Percentiles rank a stretch among this genome's conserved stretches.
Conservation (phyloP, 768 basidiomycete genomes). For the Chiua virens region DNA sequence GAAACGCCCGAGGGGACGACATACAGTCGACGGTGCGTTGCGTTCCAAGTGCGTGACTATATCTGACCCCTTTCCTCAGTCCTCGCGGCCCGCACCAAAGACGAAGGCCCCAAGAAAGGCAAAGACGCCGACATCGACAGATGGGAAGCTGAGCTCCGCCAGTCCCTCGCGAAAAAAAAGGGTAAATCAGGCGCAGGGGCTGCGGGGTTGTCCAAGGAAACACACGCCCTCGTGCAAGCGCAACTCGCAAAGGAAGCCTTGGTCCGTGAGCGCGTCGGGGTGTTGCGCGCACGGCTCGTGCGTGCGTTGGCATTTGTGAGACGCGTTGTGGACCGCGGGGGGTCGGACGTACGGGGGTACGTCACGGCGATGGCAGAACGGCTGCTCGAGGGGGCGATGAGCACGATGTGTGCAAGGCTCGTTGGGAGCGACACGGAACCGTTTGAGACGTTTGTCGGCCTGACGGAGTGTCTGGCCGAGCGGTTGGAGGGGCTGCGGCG, state of each 20-base stretch:
- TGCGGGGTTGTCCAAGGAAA: slow-evolving; percentile 71
- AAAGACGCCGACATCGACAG: slow-evolving; percentile 88
- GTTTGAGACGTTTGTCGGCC: slow-evolving; percentile 73
- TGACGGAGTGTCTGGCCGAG: slow-evolving; percentile 71
- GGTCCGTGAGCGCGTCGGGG: slow-evolving; percentile 59
- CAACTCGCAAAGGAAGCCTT: slow-evolving; percentile 80
- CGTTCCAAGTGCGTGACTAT: too few relatives aligned
- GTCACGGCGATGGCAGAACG: slow-evolving; percentile 58
- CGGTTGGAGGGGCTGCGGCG: slow-evolving; percentile 65
- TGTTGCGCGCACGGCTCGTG: slow-evolving; percentile 52
- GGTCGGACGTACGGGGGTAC: slow-evolving; percentile 51
- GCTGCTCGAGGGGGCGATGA: slow-evolving; percentile 65
- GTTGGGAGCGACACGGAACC: slow-evolving; percentile 48
- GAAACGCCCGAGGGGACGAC: slow-evolving; percentile 77
- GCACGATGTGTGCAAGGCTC: slow-evolving; percentile 53
- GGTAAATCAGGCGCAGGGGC: slow-evolving; percentile 39
- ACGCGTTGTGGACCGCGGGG: slow-evolving; percentile 48
- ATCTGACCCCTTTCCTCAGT: slow-evolving; percentile 39
- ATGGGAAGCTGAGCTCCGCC: slow-evolving; percentile 95
- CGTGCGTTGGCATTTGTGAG: slow-evolving; percentile 72
- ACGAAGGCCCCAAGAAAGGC: slow-evolving; percentile 60
- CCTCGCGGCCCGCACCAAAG: slow-evolving; percentile 56
- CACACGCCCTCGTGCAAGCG: slow-evolving; percentile 77
- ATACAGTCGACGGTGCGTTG: slow-evolving; percentile 70
- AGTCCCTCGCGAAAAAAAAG: slow-evolving; percentile 81